Percentiles rank a stretch among this genome's conserved stretches.
Evolutionary conservation across 2,329 filamentous ascomycete genomes (phyloP).

Genomic region (Delphinella strobiligena): DNA sequence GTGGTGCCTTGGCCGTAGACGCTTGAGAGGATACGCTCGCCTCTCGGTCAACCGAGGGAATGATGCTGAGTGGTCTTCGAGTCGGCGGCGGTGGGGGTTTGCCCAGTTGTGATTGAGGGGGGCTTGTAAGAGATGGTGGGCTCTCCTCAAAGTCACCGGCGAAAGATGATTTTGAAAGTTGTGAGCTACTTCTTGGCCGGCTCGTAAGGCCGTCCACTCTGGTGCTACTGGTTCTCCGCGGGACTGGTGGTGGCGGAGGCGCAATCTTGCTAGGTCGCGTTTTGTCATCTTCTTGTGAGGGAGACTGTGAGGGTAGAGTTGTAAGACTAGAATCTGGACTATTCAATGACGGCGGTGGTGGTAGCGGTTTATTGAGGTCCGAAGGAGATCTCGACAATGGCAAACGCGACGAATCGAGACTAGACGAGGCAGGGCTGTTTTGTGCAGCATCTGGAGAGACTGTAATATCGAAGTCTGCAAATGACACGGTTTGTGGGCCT

Average conservation of each 20-base stretch:
- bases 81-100: slow-evolving; percentile 8
- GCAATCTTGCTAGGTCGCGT: slow-evolving; percentile 27
- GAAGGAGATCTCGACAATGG: slow-evolving; percentile 27
- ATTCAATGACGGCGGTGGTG: slow-evolving; percentile 31
- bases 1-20: not conserved
- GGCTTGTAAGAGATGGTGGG: too few relatives aligned
- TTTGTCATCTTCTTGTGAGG: slow-evolving; percentile 2
- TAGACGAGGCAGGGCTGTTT: slow-evolving; percentile 11
- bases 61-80: not conserved
- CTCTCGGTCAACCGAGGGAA: not conserved
- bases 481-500: slow-evolving; percentile 25
- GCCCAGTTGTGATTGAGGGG: too few relatives aligned
- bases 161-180: slow-evolving; percentile 12
- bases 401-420: slow-evolving; percentile 14
- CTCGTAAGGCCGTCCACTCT: slow-evolving; percentile 14
- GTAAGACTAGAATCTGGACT: slow-evolving; percentile 6
- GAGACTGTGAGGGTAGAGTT: slow-evolving; percentile 9
- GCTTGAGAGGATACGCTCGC: not conserved
- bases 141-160: slow-evolving; percentile 3
- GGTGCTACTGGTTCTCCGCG: slow-evolving; percentile 36
- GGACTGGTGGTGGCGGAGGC: slow-evolving; percentile 34
- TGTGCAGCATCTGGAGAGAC: slow-evolving; percentile 11
- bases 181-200: slow-evolving; percentile 16
- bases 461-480: slow-evolving; percentile 21
- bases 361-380: slow-evolving; percentile 51